Conservation (phyloP, 495 filamentous ascomycete genomes). For the Xylaria curta region DNA sequence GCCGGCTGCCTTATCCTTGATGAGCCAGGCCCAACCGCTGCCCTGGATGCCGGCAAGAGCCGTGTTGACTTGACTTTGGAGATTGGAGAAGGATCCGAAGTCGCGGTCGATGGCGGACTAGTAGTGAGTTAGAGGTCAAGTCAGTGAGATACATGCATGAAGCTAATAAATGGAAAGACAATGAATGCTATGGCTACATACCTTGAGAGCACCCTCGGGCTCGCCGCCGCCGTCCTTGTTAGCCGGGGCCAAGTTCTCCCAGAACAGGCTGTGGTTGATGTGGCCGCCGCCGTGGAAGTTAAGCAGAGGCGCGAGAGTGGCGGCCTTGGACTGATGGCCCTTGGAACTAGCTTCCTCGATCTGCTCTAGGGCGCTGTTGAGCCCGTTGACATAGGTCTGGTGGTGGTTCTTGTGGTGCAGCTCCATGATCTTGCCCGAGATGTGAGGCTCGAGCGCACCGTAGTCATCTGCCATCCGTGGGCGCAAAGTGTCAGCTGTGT, state of each 20-base stretch:
- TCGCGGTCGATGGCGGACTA: conserved; percentile 70
- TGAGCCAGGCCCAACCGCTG: conserved; percentile 95
- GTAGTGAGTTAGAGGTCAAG: neutral
- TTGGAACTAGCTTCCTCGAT: conserved; percentile 63
- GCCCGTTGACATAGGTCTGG: conserved; percentile 77
- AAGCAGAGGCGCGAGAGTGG: conserved; percentile 82
- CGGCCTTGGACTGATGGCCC: conserved; percentile 70
- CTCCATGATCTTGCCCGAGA: conserved; percentile 99
- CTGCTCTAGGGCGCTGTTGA: conserved; percentile 69
- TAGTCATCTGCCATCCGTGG: conserved; percentile 69
- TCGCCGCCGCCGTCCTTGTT: conserved; percentile 73
- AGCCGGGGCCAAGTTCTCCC: conserved; percentile 94
- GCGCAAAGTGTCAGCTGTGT: conserved; percentile 5
- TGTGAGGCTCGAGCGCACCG: conserved; percentile 89
- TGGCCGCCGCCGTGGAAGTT: conserved; percentile 98
- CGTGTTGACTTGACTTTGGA: conserved; percentile 85
- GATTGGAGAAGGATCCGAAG: conserved; percentile 75
- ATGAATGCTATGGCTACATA: neutral
- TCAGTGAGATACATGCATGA: neutral
- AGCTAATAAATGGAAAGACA: neutral
- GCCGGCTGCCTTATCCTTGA: conserved; percentile 87
- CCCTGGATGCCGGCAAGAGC: conserved; percentile 90
- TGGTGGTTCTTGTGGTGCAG: conserved; percentile 82
- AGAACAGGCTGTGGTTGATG: conserved; percentile 94
- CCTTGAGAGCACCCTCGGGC: conserved; percentile 63